These are phyloP conservation scores for Daldinia concentrica DNA, from an alignment of 495 filamentous ascomycete genomes.

Conservation along the genomic window DNA sequence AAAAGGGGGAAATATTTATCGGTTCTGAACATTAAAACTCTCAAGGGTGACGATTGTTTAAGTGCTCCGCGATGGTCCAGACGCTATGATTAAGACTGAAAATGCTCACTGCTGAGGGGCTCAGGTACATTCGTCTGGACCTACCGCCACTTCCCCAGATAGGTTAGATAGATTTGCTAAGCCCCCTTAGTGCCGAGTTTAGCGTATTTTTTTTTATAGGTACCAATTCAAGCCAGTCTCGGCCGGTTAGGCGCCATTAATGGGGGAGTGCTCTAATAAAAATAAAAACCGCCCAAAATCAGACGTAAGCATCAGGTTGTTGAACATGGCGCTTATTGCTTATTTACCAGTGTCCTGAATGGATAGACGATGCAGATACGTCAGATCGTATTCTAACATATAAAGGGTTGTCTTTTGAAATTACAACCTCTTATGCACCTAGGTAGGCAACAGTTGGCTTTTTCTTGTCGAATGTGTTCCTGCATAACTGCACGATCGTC, in stretches of 20 bases:
- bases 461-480: background rate
- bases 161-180: constrained; percentile 17
- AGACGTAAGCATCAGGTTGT: background rate
- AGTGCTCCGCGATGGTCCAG: background rate
- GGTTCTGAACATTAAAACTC: background rate
- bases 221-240: background rate
- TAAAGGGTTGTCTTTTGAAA: background rate
- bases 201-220: background rate
- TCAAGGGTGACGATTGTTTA: constrained; percentile 15
- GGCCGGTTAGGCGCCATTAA: background rate
- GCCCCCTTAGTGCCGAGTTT: constrained; percentile 11
- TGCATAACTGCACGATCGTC: constrained; percentile 33
- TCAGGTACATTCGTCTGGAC: constrained; percentile 11
- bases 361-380: background rate
- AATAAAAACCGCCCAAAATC: background rate
- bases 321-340: background rate
- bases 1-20: background rate
- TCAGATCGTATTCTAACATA: background rate
- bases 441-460: background rate
- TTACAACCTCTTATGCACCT: background rate
- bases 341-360: background rate
- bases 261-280: background rate
- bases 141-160: constrained; percentile 28
- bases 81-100: constrained; percentile 2
- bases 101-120: constrained; percentile 22